A percentile compares a stretch with the other conserved stretches of the same genome.
These are phyloP conservation scores for Wallacemonas sp. DNA, from an alignment of 208 protist species.

Conservation along the genomic window DNA sequence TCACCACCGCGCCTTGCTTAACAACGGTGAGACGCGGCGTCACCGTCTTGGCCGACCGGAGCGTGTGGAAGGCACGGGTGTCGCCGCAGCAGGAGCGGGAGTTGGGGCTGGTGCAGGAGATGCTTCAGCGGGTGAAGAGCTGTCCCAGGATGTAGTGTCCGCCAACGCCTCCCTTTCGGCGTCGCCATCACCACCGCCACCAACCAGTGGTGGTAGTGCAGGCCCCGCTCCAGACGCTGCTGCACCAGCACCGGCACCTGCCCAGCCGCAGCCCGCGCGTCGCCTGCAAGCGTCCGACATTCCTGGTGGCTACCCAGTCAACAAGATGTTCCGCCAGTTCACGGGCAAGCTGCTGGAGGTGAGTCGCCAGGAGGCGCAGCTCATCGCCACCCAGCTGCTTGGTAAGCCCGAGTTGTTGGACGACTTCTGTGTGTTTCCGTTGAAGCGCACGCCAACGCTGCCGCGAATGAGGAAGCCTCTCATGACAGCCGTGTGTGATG, in stretches of 20 bases:
- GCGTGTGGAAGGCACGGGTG: neutral
- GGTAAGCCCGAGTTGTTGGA: constrained; percentile 50
- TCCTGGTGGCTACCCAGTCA: constrained; percentile 35
- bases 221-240: no score
- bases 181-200: no score
- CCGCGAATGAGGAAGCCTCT: neutral
- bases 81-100: neutral
- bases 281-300: constrained; percentile 17
- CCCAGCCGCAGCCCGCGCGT: neutral
- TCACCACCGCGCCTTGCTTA: constrained; percentile 59
- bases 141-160: no score
- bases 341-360: constrained; percentile 68
- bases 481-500: constrained; percentile 1
- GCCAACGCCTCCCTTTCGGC: no score
- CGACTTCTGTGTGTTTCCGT: constrained; percentile 55
- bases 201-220: no score
- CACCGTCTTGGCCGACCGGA: constrained; percentile 25
- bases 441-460: constrained; percentile 23
- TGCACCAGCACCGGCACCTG: neutral
- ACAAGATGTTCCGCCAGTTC: constrained; percentile 57
- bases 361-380: constrained; percentile 53
- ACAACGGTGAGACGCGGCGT: constrained; percentile 63
- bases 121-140: neutral
- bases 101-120: neutral
- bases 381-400: constrained; percentile 40